Conservation (phyloP, 495 filamentous ascomycete species). For the Aspergillus hancockii region DNA sequence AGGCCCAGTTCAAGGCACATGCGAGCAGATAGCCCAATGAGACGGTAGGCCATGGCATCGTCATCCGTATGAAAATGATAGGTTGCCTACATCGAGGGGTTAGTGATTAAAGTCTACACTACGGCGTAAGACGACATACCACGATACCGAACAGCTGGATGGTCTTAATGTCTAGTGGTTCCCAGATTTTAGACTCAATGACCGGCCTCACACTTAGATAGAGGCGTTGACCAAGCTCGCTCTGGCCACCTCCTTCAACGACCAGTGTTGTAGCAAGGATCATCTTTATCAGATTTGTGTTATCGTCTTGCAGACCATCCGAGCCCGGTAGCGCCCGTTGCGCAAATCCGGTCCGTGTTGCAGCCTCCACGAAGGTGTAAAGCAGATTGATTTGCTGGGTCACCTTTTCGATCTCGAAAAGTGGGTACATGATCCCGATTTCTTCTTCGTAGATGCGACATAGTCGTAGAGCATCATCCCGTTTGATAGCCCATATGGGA, state of each 20-base stretch:
- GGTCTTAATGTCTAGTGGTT: constrained; percentile 63
- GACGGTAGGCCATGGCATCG: constrained; percentile 76
- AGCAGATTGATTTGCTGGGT: constrained; percentile 64
- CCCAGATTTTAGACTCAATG: constrained; percentile 69
- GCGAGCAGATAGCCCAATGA: constrained; percentile 73
- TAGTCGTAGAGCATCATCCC: constrained; percentile 71
- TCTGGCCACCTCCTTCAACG: constrained; percentile 74
- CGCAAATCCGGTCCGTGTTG: constrained; percentile 56
- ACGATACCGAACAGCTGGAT: constrained; percentile 74
- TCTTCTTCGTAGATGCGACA: constrained; percentile 79
- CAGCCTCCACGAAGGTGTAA: constrained; percentile 71
- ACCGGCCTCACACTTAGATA: constrained; percentile 69
- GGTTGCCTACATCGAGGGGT: constrained; percentile 56
- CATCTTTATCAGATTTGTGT: constrained; percentile 73
- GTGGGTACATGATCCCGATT: constrained; percentile 82
- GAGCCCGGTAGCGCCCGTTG: constrained; percentile 54
- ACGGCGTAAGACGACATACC: constrained; percentile 41
- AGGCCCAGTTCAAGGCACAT: constrained; percentile 81
- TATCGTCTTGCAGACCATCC: constrained; percentile 67
- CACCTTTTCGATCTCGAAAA: constrained; percentile 69
- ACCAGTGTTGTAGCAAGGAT: constrained; percentile 73
- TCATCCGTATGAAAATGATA: constrained; percentile 84
- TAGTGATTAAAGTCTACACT: neutral
- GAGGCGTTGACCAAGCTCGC: constrained; percentile 66
- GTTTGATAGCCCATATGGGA: constrained; percentile 71